Conservation (phyloP, 176 grass and related monocot genomes). For the Alloteropsis semialata region DNA sequence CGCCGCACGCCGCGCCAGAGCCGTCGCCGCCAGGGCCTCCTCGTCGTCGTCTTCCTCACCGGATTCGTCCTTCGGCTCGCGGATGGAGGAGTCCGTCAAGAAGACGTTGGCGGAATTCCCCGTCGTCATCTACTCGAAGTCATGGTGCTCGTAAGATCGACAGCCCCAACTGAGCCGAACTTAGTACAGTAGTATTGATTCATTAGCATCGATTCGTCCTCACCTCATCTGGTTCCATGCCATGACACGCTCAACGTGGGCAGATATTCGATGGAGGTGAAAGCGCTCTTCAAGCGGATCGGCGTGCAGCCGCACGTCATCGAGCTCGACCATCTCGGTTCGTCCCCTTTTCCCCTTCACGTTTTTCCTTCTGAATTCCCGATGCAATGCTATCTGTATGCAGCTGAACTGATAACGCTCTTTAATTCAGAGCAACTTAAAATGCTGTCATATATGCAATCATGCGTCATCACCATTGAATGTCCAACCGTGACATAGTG, state of each 20-base stretch:
- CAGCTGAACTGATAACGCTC: neutral
- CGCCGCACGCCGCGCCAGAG: slow-evolving; percentile 22
- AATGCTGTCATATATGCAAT: neutral
- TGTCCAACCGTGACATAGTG: neutral
- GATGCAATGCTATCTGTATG: no score
- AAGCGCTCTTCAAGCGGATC: slow-evolving; percentile 83
- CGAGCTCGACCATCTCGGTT: slow-evolving; percentile 87
- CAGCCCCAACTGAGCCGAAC: neutral
- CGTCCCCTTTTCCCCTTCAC: neutral
- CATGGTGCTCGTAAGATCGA: slow-evolving; percentile 85
- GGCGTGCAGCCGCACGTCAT: slow-evolving; percentile 67
- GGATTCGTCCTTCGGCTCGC: slow-evolving; percentile 68
- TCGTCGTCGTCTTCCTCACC: slow-evolving; percentile 54
- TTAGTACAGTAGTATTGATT: neutral
- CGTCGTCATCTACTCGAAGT: slow-evolving; percentile 91
- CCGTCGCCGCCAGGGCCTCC: slow-evolving; percentile 34
- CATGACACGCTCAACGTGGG: neutral
- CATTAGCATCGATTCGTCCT: neutral
- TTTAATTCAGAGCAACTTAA: neutral
- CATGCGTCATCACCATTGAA: no score
- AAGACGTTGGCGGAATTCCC: slow-evolving; percentile 64
- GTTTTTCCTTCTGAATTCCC: neutral
- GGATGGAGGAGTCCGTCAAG: slow-evolving; percentile 86
- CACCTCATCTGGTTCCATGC: neutral
- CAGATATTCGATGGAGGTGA: slow-evolving; percentile 91